These are phyloP conservation scores for Ophioceras dolichostomum DNA, from an alignment of 2,329 filamentous ascomycete species.

Conservation along the genomic window DNA sequence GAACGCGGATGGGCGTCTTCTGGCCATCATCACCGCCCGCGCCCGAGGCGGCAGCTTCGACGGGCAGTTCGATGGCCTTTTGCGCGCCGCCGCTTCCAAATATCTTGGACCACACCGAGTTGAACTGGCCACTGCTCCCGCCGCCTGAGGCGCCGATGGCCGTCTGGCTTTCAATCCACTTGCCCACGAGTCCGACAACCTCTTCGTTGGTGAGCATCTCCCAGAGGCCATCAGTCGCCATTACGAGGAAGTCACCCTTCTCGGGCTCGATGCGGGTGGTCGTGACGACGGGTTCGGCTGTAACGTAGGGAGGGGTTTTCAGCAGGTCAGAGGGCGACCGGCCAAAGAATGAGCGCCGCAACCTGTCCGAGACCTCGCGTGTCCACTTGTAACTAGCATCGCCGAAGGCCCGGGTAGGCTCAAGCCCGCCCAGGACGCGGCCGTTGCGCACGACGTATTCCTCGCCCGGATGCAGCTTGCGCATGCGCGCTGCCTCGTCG, in stretches of 20 bases:
- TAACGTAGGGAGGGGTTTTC: slow-evolving; percentile 92
- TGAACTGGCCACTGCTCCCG: slow-evolving; percentile 57
- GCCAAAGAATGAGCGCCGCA: slow-evolving; percentile 81
- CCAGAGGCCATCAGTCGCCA: slow-evolving; percentile 95
- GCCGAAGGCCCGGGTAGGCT: slow-evolving; percentile 89
- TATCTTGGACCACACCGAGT: slow-evolving; percentile 54
- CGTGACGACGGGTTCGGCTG: slow-evolving; percentile 87
- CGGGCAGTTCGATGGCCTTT: slow-evolving; percentile 46
- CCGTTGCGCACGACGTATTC: slow-evolving; percentile 79
- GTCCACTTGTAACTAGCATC: slow-evolving; percentile 97
- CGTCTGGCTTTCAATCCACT: slow-evolving; percentile 82
- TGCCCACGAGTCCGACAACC: slow-evolving; percentile 88
- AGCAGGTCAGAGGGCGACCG: slow-evolving; percentile 64
- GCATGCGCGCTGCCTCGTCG: slow-evolving; percentile 71
- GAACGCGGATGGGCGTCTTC: slow-evolving; percentile 73
- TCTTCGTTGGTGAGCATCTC: slow-evolving; percentile 99
- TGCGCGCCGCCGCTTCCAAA: slow-evolving; percentile 34
- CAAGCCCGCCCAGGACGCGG: slow-evolving; percentile 79
- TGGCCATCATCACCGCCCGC: slow-evolving; percentile 54
- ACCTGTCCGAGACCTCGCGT: slow-evolving; percentile 66
- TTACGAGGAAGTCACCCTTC: slow-evolving; percentile 87
- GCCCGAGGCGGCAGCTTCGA: slow-evolving; percentile 47
- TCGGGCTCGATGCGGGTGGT: slow-evolving; percentile 84
- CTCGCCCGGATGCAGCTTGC: slow-evolving; percentile 79
- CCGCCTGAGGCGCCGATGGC: slow-evolving; percentile 18